Conservation (phyloP, 306 rosid species). For the Sindora glabra region DNA sequence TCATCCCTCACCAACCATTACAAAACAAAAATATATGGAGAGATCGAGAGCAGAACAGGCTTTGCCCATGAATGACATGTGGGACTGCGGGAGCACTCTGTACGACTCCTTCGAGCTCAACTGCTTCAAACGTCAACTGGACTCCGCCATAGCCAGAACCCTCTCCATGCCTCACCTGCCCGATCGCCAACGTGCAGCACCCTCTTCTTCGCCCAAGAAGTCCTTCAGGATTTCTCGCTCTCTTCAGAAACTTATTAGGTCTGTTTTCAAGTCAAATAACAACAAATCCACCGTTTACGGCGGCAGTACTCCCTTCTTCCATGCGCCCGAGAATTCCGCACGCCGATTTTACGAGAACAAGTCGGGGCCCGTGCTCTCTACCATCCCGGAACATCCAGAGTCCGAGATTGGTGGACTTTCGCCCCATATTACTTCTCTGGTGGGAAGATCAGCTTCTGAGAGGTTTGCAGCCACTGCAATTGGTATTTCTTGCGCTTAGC, state of each 20-base stretch:
- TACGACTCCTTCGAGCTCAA: slow-evolving; percentile 88
- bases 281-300: background rate
- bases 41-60: background rate
- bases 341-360: slow-evolving; percentile 54
- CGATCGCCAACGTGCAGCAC: slow-evolving; percentile 9
- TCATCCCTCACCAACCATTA: no score
- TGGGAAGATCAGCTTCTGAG: slow-evolving; percentile 45
- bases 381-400: slow-evolving; percentile 69
- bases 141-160: slow-evolving; percentile 62
- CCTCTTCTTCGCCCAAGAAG: slow-evolving; percentile 11
- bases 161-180: slow-evolving; percentile 67
- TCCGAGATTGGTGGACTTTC: slow-evolving; percentile 35
- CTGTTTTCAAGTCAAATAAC: slow-evolving; percentile 42
- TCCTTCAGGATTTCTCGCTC: slow-evolving; percentile 58
- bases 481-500: slow-evolving; percentile 42
- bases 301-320: background rate
- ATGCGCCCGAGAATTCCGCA: slow-evolving; percentile 23
- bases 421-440: slow-evolving; percentile 54
- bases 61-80: slow-evolving; percentile 17
- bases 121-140: slow-evolving; percentile 64
- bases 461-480: slow-evolving; percentile 34
- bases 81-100: slow-evolving; percentile 95
- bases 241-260: slow-evolving; percentile 56
- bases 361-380: slow-evolving; percentile 48
- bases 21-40: slow-evolving; percentile 5